phyloP scores from a whole-genome alignment of 768 basidiomycete genomes.

The Lepiota brunneoincarnata region DNA sequence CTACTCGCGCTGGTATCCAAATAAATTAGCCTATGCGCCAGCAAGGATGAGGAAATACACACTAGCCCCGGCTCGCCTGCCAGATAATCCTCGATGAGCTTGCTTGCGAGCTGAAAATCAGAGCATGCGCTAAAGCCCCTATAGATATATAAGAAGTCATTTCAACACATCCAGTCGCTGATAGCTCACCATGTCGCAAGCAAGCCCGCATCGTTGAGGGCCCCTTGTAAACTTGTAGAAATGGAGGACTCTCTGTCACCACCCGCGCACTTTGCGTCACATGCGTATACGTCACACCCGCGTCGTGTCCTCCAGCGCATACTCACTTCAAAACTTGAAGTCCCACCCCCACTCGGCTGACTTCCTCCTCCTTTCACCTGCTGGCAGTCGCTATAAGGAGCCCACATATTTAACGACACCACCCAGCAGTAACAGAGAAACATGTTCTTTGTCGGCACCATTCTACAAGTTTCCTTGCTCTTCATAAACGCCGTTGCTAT shows the following conservation, averaged over 20 bases:
- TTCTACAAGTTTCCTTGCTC: slow-evolving; percentile 84
- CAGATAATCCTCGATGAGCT: background rate
- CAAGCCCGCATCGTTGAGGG: slow-evolving; percentile 27
- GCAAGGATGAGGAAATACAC: slow-evolving; percentile 8
- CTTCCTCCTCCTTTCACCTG: background rate
- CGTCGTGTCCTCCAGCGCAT: slow-evolving; percentile 9
- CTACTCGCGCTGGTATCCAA: slow-evolving; percentile 37
- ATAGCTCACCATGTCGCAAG: slow-evolving; percentile 22
- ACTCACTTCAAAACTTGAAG: too few relatives aligned
- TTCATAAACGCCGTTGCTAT: slow-evolving; percentile 94
- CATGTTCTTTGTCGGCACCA: slow-evolving; percentile 63
- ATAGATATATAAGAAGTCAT: slow-evolving; percentile 20
- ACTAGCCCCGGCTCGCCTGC: slow-evolving; percentile 10
- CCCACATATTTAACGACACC: background rate
- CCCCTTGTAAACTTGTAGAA: background rate
- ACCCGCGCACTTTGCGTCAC: background rate
- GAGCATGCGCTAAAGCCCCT: slow-evolving; percentile 17
- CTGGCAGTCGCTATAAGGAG: slow-evolving; percentile 1
- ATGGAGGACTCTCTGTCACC: slow-evolving; percentile 7
- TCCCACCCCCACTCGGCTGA: background rate
- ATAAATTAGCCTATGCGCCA: background rate
- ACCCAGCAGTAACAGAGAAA: slow-evolving; percentile 2
- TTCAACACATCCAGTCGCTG: background rate
- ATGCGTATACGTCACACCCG: background rate
- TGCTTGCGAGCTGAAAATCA: background rate